Conservation (phyloP, 73 alveolate genomes). For the Effrenium voratum region DNA sequence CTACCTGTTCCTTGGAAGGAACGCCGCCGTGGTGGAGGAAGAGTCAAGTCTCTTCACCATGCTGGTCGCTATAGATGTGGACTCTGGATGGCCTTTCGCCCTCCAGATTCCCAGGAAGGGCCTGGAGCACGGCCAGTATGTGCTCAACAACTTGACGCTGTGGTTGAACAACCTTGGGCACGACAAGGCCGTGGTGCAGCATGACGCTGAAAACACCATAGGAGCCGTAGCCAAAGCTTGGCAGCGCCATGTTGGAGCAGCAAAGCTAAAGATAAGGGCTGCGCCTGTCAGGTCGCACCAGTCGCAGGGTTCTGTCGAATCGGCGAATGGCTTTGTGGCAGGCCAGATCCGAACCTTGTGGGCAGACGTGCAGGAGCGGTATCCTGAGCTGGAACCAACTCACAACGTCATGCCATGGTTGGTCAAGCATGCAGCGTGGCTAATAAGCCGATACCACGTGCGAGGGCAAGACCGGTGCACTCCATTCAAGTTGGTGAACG, state of each 20-base stretch:
- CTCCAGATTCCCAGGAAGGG: too few species aligned
- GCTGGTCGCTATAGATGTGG: too few species aligned
- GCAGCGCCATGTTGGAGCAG: neutral
- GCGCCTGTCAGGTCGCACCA: neutral
- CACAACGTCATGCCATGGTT: neutral
- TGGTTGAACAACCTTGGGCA: neutral
- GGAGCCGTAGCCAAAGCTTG: neutral
- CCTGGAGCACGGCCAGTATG: too few species aligned
- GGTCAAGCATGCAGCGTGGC: constrained; percentile 1
- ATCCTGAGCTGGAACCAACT: neutral
- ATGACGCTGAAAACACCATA: neutral
- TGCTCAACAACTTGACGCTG: neutral
- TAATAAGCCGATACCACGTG: neutral
- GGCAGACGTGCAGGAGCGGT: neutral
- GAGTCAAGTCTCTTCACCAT: too few species aligned
- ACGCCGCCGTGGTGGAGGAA: too few species aligned
- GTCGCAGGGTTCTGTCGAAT: neutral
- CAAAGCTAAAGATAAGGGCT: neutral
- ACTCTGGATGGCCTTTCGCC: too few species aligned
- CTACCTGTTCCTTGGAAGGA: too few species aligned
- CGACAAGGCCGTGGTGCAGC: neutral
- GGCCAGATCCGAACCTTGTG: neutral
- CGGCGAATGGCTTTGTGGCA: neutral
- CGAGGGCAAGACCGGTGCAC: neutral
- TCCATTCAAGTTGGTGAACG: neutral